Conservation (phyloP, 805 yeast genomes). For the Schizosaccharomyces osmophilus region DNA sequence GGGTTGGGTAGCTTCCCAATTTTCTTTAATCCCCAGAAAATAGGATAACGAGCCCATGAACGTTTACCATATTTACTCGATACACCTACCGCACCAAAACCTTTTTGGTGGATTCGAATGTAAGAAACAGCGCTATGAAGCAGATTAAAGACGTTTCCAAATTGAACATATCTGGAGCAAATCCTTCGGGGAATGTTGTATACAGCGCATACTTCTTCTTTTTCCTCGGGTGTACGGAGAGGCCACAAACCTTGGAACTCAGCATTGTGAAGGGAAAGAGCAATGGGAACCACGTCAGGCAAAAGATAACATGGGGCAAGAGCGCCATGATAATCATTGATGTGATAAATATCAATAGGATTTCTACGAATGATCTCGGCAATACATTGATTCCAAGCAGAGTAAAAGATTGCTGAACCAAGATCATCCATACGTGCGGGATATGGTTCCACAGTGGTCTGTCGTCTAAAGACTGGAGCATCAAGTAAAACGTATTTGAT, state of each 20-base stretch:
- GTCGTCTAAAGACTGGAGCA: constrained; percentile 3
- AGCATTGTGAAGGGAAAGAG: constrained; percentile 1
- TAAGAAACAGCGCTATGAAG: constrained; percentile 1
- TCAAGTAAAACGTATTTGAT: constrained; percentile 1
- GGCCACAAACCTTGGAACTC: constrained; percentile 3
- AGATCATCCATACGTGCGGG: constrained; percentile 3
- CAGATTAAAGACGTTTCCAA: constrained; percentile 2
- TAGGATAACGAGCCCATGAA: constrained; percentile 3
- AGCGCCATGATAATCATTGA: constrained; percentile 3
- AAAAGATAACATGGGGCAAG: constrained; percentile 1
- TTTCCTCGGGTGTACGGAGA: constrained; percentile 1
- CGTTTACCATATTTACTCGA: constrained; percentile 3
- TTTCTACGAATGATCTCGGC: constrained; percentile 1
- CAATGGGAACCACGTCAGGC: constrained; percentile 1
- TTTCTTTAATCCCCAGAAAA: constrained; percentile 2
- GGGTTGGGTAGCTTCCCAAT: constrained; percentile 3
- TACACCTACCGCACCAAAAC: constrained; percentile 2
- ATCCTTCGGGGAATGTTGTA: neutral
- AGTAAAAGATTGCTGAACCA: constrained; percentile 2
- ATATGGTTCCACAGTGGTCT: neutral
- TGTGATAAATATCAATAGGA: constrained; percentile 1
- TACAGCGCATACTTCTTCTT: constrained; percentile 1
- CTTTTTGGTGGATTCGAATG: constrained; percentile 1
- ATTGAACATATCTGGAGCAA: constrained; percentile 1
- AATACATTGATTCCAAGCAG: constrained; percentile 4